Evolutionary conservation across 495 filamentous ascomycete species (phyloP).

Genomic region (Glutinoglossum americanum): DNA sequence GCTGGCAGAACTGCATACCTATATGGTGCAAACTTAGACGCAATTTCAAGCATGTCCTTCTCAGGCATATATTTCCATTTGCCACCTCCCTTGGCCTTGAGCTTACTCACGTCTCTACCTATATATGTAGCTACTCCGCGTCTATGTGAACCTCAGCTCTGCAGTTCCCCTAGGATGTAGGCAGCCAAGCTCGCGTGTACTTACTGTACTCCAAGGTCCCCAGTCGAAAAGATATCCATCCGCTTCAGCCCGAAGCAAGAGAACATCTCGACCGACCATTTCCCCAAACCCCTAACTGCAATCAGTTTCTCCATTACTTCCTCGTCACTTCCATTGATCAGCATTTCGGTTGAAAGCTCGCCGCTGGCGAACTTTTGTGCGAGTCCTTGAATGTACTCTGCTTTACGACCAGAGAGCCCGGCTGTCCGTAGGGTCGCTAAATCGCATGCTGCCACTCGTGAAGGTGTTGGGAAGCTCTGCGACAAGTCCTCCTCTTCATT

Average conservation of each 20-base stretch:
- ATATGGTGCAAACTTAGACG: conserved; percentile 66
- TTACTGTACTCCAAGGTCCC: conserved; percentile 82
- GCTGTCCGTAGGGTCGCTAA: conserved; percentile 54
- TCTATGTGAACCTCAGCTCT: conserved; percentile 13
- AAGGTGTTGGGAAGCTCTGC: conserved; percentile 51
- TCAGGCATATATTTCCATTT: conserved; percentile 98
- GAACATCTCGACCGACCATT: conserved; percentile 96
- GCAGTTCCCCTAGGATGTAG: neutral
- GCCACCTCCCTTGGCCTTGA: conserved; percentile 60
- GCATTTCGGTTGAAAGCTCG: conserved; percentile 50
- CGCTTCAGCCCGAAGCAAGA: conserved; percentile 78
- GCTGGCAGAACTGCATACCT: conserved; percentile 29
- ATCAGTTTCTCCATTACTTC: conserved; percentile 62
- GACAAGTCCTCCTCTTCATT: conserved; percentile 8
- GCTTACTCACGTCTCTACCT: conserved; percentile 59
- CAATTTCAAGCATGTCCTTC: conserved; percentile 68
- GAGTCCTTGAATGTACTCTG: conserved; percentile 76
- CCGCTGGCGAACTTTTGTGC: conserved; percentile 58
- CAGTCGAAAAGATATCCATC: conserved; percentile 79
- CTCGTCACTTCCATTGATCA: conserved; percentile 60
- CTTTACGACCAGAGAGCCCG: conserved; percentile 77
- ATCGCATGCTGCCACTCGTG: conserved; percentile 36
- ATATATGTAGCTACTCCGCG: conserved; percentile 77
- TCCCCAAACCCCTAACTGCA: conserved; percentile 71
- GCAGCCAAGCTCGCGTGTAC: conserved; percentile 12